Conservation (phyloP, 352 stramenopile species). For the Pythium coloratum region DNA sequence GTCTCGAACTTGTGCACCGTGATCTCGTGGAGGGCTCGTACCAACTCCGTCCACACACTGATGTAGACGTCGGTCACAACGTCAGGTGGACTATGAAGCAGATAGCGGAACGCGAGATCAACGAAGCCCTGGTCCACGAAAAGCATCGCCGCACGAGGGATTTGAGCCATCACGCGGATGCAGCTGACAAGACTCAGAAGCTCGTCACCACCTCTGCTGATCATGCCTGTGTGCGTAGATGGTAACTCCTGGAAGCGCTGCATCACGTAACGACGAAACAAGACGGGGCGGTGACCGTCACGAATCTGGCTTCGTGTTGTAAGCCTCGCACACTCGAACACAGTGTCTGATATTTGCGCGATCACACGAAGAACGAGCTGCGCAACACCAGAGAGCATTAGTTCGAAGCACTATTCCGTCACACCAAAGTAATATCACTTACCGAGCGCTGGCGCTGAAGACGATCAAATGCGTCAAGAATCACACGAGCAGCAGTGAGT, state of each 20-base stretch:
- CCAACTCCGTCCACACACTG: neutral
- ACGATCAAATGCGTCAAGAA: neutral
- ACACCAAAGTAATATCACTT: neutral
- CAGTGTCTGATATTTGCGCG: neutral
- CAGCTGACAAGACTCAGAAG: neutral
- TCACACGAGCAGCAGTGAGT: neutral
- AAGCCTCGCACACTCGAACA: neutral
- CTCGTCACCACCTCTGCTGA: neutral
- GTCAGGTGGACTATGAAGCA: neutral
- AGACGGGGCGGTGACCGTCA: neutral
- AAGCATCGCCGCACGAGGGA: neutral
- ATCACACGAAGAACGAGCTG: neutral
- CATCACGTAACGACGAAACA: neutral
- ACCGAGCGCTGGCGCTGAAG: neutral
- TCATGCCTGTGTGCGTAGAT: neutral
- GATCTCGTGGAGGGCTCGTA: neutral
- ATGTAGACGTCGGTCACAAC: neutral
- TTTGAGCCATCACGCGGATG: neutral
- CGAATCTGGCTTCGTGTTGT: neutral
- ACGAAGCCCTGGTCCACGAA: conserved; percentile 8
- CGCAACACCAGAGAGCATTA: neutral
- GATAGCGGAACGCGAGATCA: conserved; percentile 4
- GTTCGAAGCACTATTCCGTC: too few relatives aligned
- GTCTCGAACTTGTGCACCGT: too few relatives aligned
- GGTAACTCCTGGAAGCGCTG: neutral